Conservation (phyloP, 495 filamentous ascomycete genomes). For the Aspergillus nidulans region DNA sequence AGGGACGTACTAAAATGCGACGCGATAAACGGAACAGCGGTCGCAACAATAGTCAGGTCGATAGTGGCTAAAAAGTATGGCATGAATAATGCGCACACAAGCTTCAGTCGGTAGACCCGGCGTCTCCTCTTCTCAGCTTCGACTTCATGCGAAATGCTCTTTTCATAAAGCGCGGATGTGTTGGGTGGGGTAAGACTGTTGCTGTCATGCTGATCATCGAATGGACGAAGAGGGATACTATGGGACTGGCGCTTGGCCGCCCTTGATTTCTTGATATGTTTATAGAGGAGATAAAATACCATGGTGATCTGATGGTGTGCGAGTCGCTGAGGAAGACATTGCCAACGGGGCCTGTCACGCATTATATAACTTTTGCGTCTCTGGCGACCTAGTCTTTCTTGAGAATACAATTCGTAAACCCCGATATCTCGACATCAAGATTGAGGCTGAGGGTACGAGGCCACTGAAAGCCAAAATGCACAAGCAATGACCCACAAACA, state of each 20-base stretch:
- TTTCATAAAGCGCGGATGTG: not conserved
- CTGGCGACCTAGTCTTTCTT: too few species aligned
- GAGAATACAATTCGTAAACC: too few species aligned
- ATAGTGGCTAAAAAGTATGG: constrained; percentile 50
- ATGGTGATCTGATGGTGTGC: not conserved
- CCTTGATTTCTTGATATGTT: not conserved
- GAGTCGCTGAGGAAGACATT: too few species aligned
- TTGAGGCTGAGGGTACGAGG: too few species aligned
- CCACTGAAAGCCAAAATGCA: too few species aligned
- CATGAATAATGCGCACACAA: constrained; percentile 48
- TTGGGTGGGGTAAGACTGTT: not conserved
- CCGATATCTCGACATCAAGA: too few species aligned
- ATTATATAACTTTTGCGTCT: too few species aligned
- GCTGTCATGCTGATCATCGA: not conserved
- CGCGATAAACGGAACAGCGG: constrained; percentile 56
- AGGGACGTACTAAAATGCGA: constrained; percentile 51
- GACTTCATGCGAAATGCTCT: not conserved
- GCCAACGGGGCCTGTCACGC: too few species aligned
- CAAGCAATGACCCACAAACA: too few species aligned
- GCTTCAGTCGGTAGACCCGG: constrained; percentile 46
- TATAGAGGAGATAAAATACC: not conserved
- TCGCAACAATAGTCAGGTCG: constrained; percentile 57
- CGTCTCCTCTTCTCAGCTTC: constrained; percentile 7
- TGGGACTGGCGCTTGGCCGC: not conserved
- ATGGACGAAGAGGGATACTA: not conserved